Conservation (phyloP, 495 filamentous ascomycete genomes). For the Xylona heveae region DNA sequence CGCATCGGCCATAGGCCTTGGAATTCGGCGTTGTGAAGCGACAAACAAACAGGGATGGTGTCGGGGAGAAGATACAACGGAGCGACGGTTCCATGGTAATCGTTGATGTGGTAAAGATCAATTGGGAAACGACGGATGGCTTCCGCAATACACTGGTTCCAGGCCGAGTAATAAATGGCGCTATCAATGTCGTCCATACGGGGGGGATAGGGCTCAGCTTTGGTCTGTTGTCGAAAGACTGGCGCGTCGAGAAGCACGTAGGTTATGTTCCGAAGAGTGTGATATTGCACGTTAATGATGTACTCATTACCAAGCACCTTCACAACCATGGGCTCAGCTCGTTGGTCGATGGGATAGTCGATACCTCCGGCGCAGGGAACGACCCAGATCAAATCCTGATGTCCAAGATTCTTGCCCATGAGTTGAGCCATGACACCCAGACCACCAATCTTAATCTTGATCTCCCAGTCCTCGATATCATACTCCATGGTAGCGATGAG, state of each 20-base stretch:
- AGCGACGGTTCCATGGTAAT: conserved; percentile 54
- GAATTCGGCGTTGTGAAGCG: conserved; percentile 47
- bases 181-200: conserved; percentile 54
- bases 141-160: conserved; percentile 49
- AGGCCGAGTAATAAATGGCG: conserved; percentile 50
- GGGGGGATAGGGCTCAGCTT: conserved; percentile 43
- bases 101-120: conserved; percentile 61
- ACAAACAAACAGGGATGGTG: conserved; percentile 33
- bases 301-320: conserved; percentile 40
- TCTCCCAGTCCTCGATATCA: conserved; percentile 10
- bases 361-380: conserved; percentile 47
- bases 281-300: conserved; percentile 43
- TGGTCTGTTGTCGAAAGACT: conserved; percentile 46
- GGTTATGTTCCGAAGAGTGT: conserved; percentile 44
- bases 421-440: conserved; percentile 37
- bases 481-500: not conserved
- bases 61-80: conserved; percentile 46
- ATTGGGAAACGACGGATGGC: conserved; percentile 35
- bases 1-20: conserved; percentile 56
- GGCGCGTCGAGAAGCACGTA: conserved; percentile 49
- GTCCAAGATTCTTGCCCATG: conserved; percentile 44
- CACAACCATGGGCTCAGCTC: conserved; percentile 38
- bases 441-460: conserved; percentile 13
- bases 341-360: conserved; percentile 37
- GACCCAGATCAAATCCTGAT: conserved; percentile 53